These are phyloP conservation scores for Parathielavia hyrcaniae DNA, from an alignment of 495 filamentous ascomycete species.

Conservation along the genomic window DNA sequence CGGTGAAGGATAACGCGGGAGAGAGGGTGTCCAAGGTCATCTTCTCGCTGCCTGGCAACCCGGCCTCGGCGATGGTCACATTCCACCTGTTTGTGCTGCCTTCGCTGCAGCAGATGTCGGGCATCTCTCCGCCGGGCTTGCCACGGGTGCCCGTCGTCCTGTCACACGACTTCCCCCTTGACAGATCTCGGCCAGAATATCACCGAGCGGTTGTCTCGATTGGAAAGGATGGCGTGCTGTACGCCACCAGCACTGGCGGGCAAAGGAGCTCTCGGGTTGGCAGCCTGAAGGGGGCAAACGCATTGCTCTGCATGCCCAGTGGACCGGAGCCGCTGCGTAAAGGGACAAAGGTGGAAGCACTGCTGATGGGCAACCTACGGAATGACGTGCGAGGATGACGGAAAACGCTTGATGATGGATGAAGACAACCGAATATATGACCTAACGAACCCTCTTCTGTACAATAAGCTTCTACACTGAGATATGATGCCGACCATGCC, in stretches of 20 bases:
- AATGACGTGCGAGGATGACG: slow-evolving; percentile 18
- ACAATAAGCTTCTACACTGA: slow-evolving; percentile 25
- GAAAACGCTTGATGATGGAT: background rate
- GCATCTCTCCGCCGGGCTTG: slow-evolving; percentile 56
- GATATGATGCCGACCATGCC: slow-evolving; percentile 30
- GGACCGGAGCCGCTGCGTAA: slow-evolving; percentile 39
- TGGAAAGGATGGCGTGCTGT: slow-evolving; percentile 51
- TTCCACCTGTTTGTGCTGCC: slow-evolving; percentile 92
- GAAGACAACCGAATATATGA: slow-evolving; percentile 18
- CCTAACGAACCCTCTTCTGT: slow-evolving; percentile 27
- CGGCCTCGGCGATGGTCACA: slow-evolving; percentile 85
- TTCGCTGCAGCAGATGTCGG: slow-evolving; percentile 65
- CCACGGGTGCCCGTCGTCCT: slow-evolving; percentile 65
- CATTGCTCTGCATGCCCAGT: slow-evolving; percentile 66
- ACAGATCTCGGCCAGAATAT: slow-evolving; percentile 75
- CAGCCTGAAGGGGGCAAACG: slow-evolving; percentile 83
- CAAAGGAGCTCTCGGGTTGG: slow-evolving; percentile 87
- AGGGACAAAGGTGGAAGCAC: slow-evolving; percentile 40
- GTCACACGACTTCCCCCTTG: slow-evolving; percentile 63
- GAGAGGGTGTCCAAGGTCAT: slow-evolving; percentile 61
- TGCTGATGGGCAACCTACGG: slow-evolving; percentile 40
- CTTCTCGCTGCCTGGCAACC: slow-evolving; percentile 92
- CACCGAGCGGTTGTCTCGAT: slow-evolving; percentile 69
- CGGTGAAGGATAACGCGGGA: slow-evolving; percentile 53
- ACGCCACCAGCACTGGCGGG: slow-evolving; percentile 77